A percentile compares a stretch with the other conserved stretches of the same genome.
phyloP scores from a whole-genome alignment of 1,284 basidiomycete species.

The Malassezia furfur region DNA sequence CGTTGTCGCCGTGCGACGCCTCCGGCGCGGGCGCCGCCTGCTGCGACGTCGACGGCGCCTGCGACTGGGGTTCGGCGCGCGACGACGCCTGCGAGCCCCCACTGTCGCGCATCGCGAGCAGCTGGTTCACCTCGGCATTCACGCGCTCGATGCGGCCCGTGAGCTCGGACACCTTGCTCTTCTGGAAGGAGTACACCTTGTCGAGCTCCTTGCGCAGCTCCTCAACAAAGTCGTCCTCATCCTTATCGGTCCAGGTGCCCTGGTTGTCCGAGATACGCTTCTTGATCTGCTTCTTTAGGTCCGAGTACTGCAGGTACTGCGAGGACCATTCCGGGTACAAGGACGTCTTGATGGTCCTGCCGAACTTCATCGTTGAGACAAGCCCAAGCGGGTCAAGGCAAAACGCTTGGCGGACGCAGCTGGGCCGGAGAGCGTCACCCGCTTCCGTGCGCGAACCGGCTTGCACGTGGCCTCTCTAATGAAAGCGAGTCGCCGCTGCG shows the following conservation, averaged over 20 bases:
- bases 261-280: conserved; percentile 39
- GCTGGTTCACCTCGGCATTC: conserved; percentile 43
- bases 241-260: conserved; percentile 45
- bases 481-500: neutral
- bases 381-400: neutral
- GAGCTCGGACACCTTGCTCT: conserved; percentile 59
- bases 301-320: conserved; percentile 47
- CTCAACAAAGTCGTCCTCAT: conserved; percentile 46
- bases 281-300: conserved; percentile 48
- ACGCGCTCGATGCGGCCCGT: conserved; percentile 45
- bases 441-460: neutral
- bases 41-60: neutral
- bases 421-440: neutral
- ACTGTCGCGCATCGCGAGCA: conserved; percentile 30
- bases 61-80: too few species aligned
- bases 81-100: neutral
- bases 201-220: conserved; percentile 74
- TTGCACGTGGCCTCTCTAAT: neutral
- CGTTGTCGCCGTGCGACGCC: neutral
- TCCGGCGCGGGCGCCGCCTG: conserved; percentile 32
- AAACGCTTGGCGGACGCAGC: neutral
- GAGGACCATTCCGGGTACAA: conserved; percentile 47
- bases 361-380: conserved; percentile 45
- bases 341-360: conserved; percentile 46
- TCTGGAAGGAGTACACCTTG: conserved; percentile 93